Conservation (phyloP, 495 filamentous ascomycete species). For the Xeromyces bisporus region DNA sequence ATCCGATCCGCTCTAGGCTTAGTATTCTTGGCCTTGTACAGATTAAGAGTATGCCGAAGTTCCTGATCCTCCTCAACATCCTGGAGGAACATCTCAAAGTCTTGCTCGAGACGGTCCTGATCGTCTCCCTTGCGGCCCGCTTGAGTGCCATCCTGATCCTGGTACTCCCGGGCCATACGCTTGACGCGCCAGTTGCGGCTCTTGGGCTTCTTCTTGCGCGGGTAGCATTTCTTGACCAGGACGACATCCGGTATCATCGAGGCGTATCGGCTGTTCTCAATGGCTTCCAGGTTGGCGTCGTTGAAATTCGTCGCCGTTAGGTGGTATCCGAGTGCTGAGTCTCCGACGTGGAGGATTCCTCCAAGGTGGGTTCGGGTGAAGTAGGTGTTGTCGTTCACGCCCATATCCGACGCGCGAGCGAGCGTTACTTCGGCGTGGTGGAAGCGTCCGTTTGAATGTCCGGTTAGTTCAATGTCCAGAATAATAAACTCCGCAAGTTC, state of each 20-base stretch:
- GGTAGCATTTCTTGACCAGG: slow-evolving; percentile 90
- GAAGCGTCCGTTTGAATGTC: slow-evolving; percentile 61
- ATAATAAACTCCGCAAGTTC: slow-evolving; percentile 84
- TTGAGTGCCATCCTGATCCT: slow-evolving; percentile 34
- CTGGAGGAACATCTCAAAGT: slow-evolving; percentile 93
- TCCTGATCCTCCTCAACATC: slow-evolving; percentile 95
- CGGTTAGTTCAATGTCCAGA: slow-evolving; percentile 79
- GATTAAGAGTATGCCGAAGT: slow-evolving; percentile 57
- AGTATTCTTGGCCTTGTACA: slow-evolving; percentile 57
- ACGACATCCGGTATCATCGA: slow-evolving; percentile 79
- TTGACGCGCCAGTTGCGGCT: slow-evolving; percentile 79
- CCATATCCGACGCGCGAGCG: slow-evolving; percentile 76
- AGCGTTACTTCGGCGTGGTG: slow-evolving; percentile 73
- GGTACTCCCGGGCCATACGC: slow-evolving; percentile 81
- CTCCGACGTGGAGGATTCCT: slow-evolving; percentile 68
- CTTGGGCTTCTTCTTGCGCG: slow-evolving; percentile 73
- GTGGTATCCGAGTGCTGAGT: slow-evolving; percentile 84
- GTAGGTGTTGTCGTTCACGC: slow-evolving; percentile 69
- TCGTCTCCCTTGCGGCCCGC: slow-evolving; percentile 57
- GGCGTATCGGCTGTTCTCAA: slow-evolving; percentile 53
- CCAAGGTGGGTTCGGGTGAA: slow-evolving; percentile 84
- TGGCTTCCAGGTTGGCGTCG: slow-evolving; percentile 60
- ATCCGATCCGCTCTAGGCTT: slow-evolving; percentile 18
- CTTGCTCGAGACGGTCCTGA: slow-evolving; percentile 64
- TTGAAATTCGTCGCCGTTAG: slow-evolving; percentile 83